Percentiles rank a stretch among this genome's conserved stretches.
Conservation (phyloP, 306 rosid species). For the Vachellia pachyceras region DNA sequence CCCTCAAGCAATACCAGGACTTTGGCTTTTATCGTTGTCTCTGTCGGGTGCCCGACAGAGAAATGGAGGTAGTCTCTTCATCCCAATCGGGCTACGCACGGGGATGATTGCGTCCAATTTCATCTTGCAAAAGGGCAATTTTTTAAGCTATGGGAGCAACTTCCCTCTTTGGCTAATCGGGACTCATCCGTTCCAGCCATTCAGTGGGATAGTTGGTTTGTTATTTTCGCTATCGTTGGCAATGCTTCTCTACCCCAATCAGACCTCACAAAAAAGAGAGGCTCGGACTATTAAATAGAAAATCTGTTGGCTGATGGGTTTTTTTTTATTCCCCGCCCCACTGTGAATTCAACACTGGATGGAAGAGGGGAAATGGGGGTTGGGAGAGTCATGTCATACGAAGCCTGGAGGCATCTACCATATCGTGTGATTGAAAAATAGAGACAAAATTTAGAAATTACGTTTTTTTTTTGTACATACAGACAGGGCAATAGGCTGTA, state of each 20-base stretch:
- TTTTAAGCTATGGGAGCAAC: constrained; percentile 55
- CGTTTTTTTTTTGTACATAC: background rate
- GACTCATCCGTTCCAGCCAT: constrained; percentile 73
- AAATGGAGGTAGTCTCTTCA: constrained; percentile 75
- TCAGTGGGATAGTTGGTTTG: constrained; percentile 81
- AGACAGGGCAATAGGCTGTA: constrained; percentile 34
- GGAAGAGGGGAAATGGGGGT: constrained; percentile 3
- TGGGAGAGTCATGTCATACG: background rate
- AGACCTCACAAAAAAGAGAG: constrained; percentile 42
- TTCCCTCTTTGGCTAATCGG: constrained; percentile 66
- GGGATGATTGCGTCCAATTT: constrained; percentile 80
- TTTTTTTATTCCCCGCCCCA: constrained; percentile 18
- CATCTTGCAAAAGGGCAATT: constrained; percentile 65
- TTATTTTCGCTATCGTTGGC: constrained; percentile 61
- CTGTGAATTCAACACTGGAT: constrained; percentile 12
- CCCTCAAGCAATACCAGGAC: constrained; percentile 72
- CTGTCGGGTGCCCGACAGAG: constrained; percentile 77
- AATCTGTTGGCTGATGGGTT: background rate
- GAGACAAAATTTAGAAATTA: background rate
- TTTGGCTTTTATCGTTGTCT: constrained; percentile 83
- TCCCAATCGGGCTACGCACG: constrained; percentile 79
- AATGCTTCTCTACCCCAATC: constrained; percentile 63
- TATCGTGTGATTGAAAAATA: constrained; percentile 5
- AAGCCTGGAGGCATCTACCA: constrained; percentile 23
- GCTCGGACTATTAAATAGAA: constrained; percentile 42